These are phyloP conservation scores for Macrophomina pseudophaseolina DNA, from an alignment of 2,329 filamentous ascomycete species.

Conservation along the genomic window DNA sequence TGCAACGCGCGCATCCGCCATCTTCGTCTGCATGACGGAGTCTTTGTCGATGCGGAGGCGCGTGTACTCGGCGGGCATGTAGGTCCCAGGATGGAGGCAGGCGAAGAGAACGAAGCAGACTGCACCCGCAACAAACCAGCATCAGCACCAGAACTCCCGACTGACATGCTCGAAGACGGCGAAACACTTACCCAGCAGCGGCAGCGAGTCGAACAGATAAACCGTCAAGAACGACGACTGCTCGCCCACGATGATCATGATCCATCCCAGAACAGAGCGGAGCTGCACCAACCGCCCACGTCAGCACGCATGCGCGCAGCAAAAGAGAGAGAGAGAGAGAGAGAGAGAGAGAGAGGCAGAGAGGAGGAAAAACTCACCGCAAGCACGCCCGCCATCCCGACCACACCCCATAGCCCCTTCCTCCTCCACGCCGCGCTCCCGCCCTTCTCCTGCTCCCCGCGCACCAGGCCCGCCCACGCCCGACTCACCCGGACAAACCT, in stretches of 20 bases:
- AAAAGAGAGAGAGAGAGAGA: too few species aligned
- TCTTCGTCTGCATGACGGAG: background rate
- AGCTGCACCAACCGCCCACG: background rate
- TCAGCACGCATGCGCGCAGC: too few species aligned
- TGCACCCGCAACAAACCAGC: background rate
- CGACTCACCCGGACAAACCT: background rate
- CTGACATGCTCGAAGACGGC: too few species aligned
- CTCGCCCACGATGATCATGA: background rate
- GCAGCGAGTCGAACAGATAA: background rate
- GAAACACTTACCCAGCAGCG: background rate
- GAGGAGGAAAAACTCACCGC: background rate
- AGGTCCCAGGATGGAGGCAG: background rate
- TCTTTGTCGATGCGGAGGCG: slow-evolving; percentile 1
- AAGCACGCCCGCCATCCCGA: background rate
- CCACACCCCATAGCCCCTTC: background rate
- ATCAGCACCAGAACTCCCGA: background rate
- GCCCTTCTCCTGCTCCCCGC: background rate
- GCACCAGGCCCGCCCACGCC: background rate
- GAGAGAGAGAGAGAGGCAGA: too few species aligned
- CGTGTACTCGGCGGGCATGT: background rate
- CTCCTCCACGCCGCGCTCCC: background rate
- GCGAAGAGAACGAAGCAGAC: slow-evolving; percentile 3
- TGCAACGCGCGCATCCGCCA: slow-evolving; percentile 1
- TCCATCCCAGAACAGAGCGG: background rate
- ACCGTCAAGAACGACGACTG: background rate